Evolutionary conservation across 1,139 yeast genomes (phyloP).

Genomic region (Hyphopichia pseudoburtonii): DNA sequence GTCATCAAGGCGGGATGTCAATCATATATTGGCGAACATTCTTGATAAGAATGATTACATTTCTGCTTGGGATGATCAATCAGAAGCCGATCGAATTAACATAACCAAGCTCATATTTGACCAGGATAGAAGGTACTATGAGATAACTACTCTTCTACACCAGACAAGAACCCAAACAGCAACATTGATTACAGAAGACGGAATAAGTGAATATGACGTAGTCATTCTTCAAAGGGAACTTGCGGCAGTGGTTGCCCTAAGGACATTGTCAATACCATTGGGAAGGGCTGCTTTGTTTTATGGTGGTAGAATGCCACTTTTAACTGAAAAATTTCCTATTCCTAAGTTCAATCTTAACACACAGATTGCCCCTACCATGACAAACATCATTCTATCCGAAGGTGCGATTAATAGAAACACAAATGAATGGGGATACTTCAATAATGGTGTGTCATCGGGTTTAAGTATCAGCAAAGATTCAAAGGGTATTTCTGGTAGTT

Average conservation of each 20-base stretch:
- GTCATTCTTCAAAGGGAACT: constrained; percentile 60
- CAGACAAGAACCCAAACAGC: constrained; percentile 66
- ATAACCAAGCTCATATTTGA: constrained; percentile 74
- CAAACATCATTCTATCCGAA: constrained; percentile 61
- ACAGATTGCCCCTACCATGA: constrained; percentile 63
- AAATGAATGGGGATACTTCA: constrained; percentile 85
- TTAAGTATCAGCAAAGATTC: constrained; percentile 70
- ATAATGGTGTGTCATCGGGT: constrained; percentile 90
- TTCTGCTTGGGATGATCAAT: constrained; percentile 65
- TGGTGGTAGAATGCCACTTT: constrained; percentile 71
- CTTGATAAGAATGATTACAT: constrained; percentile 48
- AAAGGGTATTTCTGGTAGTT: constrained; percentile 78
- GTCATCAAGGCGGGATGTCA: constrained; percentile 40
- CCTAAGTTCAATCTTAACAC: constrained; percentile 75
- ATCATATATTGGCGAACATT: constrained; percentile 45
- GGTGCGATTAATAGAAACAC: constrained; percentile 51
- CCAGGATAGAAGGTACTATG: constrained; percentile 76
- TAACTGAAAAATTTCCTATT: constrained; percentile 82
- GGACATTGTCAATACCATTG: constrained; percentile 75
- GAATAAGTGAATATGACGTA: constrained; percentile 56
- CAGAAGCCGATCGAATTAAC: constrained; percentile 64
- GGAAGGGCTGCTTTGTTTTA: constrained; percentile 77
- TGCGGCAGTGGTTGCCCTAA: constrained; percentile 61
- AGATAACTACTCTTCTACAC: constrained; percentile 69
- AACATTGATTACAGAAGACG: constrained; percentile 34